These are phyloP conservation scores for Pogostemon cablin DNA, from an alignment of 257 asterid species.

Conservation along the genomic window DNA sequence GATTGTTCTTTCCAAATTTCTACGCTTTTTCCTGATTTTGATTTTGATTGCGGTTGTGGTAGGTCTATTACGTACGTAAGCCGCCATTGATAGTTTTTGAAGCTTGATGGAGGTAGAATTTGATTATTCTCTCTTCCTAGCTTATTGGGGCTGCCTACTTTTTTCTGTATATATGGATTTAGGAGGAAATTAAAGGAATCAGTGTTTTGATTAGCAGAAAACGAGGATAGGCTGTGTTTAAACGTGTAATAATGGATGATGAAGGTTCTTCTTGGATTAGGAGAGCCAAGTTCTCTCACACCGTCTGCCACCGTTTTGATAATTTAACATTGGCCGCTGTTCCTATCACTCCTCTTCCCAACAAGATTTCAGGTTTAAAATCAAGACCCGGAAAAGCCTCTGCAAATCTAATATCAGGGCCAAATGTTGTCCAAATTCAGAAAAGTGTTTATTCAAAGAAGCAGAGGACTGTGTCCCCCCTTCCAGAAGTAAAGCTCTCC, in stretches of 20 bases:
- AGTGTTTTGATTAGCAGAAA: constrained; percentile 19
- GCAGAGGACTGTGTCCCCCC: constrained; percentile 76
- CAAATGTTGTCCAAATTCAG: constrained; percentile 47
- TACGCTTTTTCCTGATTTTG: constrained; percentile 31
- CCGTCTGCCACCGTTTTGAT: constrained; percentile 81
- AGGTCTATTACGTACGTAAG: not conserved
- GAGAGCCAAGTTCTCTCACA: constrained; percentile 81
- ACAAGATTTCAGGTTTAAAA: constrained; percentile 37
- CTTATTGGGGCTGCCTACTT: constrained; percentile 43
- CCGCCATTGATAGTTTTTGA: constrained; percentile 30
- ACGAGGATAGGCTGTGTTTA: constrained; percentile 25
- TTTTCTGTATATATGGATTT: constrained; percentile 25
- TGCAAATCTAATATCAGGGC: constrained; percentile 38
- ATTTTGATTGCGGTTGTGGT: constrained; percentile 22
- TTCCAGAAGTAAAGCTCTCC: constrained; percentile 59
- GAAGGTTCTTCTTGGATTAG: constrained; percentile 85
- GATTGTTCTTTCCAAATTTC: constrained; percentile 19
- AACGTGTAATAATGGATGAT: constrained; percentile 62
- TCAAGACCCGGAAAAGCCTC: constrained; percentile 40
- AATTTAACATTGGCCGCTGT: constrained; percentile 55
- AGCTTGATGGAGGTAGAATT: constrained; percentile 43
- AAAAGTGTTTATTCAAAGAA: constrained; percentile 47
- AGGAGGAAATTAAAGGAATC: constrained; percentile 33
- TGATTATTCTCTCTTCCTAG: constrained; percentile 40
- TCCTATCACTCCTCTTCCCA: constrained; percentile 46